Evolutionary conservation across 2,329 filamentous ascomycete species (phyloP), one percentile per base, ranked within the genome.

Genomic region (Arthroderma sp.): DNA sequence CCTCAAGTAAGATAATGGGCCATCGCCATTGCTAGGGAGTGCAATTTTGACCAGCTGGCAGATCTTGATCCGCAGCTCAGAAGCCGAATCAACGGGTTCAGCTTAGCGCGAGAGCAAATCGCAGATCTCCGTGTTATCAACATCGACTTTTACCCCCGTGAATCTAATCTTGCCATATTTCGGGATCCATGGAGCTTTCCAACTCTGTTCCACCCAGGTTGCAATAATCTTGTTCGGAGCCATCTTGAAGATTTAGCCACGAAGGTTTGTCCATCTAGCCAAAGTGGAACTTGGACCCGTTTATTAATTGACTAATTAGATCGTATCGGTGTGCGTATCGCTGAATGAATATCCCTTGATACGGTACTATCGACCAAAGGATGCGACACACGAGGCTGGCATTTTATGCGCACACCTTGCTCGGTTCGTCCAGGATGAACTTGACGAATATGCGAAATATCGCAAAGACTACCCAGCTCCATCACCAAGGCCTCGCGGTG

Each of bases 161-260:
- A 98, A 67, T 91, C 88, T 5, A 85, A 93, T 56, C 69, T 98
- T 36, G 72, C 95, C 55, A 94, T 86, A 0, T 95, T 98, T 57
- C 74, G 84, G 58, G 89, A 98, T 60, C 89, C 91, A 1, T 94
- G 83, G 80, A 96, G 89, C 66, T 98, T 98, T 58, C 87, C 87
- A 1, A 75, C 88, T 42, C 72, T 98, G 48, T 98, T 83, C 66
- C 89, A 98, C 60, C 89, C 89, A 1, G 78, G 75, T 44, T 96
- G 91, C 66, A 94, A 94, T 62, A 74, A 78, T 51, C 68, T 95
- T 37, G 82, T 98, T 36, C 77, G 81, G 40, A 74, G 76, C 45
- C 89, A 98, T 60, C 79, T 98, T 74, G 80, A 88, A 58, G 73
- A 77, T 34, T 68, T 96, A 45, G 86, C 91, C 29, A 85, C 94